Base-by-base conservation (phyloP, 2,329 filamentous ascomycete species). In the Alternaria consortialis region DNA sequence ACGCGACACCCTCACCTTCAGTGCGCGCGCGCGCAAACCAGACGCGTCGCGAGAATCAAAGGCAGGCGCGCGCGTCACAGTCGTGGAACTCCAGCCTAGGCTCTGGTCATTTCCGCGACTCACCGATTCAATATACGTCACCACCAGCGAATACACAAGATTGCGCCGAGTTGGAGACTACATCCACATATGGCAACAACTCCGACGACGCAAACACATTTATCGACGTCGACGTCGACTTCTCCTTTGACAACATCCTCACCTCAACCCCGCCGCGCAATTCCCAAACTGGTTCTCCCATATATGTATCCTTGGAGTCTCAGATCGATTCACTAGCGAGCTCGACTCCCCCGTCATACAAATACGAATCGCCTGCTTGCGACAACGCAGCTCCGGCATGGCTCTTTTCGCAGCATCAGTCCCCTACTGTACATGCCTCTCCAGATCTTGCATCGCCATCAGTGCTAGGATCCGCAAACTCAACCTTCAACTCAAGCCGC, bases 181-280 rank as follows among this genome's bases (percentile, higher is more conserved):
- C 23, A 34, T 32, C 54, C 43, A 27, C 31, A 4, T 25, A 20
- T 9, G 6, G 27, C 12, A 13, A 53, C 34, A 20, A 44, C 17
- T 36, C 8, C 7, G 11, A 55, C 25, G 20, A 37, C 15, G 29
- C 47, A 27, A 25, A 50, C 9, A 5, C 15, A 25, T 50, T 32
- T n/a, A 23, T 29, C 12, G 27, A 58, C 11, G 23, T 50, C 32
- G 15, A 17, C 29, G 50, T 66, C 9, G 64, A 68, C 53, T 68
- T 66, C 44, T 69, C 65, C n/a, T 65, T 70, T 46, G 58, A 60
- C 7, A 60, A 68, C 32, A 47, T 66, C 34, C 55, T 61, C 46
- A 55, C 63, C 4, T 61, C 63, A 32, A 69, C 63, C 20, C 68
- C 63, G 29, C 51, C 54, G 9, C 53, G 47, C 39, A 68, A 62